Evolutionary conservation across 78 protist genomes (phyloP), one percentile per base, ranked within the genome.

Genomic region (Dictyostelium citrinum): DNA sequence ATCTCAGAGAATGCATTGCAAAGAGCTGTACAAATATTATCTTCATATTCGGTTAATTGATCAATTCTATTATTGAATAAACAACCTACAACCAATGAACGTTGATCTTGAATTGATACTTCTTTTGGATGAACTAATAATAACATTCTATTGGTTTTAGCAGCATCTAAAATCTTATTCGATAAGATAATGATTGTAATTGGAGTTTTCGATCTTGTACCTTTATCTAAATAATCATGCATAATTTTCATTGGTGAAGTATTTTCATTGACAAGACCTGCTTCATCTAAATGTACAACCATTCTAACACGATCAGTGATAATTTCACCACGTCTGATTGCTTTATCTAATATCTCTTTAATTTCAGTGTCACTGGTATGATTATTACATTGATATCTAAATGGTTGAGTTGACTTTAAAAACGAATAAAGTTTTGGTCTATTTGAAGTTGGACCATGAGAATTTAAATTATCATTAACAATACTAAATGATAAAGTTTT

Each of bases 201-300:
- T 78, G 2, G 33, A 75, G 49, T 43, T n/a, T 41, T 43, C 10
- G 45, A 31, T 88, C 81, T 45, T 24, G 85, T 27, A 12, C 81
- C 55, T 33, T 88, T 88, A 46, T 88, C 93, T 20, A 88, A 74
- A 46, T 88, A 88, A 61, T 88, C 93, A 9, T 88, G 93, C 93
- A 88, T 88, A 46, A 88, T 78, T 55, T 88, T 88, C 86, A 88
- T 76, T 58, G 93, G 93, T 14, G 93, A 88, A 1, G 81, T 77
- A 17, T 67, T 46, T 39, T 88, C 93, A 78, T 88, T 46, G 20
- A 88, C 85, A 7, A 88, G 29, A 88, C 93, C 85, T 12, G 93
- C 93, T 55, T 88, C 93, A 78, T 88, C 93, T 5, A 88, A 78
- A 74, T 61, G 58, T 5, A 78, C 70, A 55, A 49, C 35, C 64